Evolutionary conservation across 1,284 basidiomycete species (phyloP).

Genomic region (Anthracocystis panici-leucophaei): DNA sequence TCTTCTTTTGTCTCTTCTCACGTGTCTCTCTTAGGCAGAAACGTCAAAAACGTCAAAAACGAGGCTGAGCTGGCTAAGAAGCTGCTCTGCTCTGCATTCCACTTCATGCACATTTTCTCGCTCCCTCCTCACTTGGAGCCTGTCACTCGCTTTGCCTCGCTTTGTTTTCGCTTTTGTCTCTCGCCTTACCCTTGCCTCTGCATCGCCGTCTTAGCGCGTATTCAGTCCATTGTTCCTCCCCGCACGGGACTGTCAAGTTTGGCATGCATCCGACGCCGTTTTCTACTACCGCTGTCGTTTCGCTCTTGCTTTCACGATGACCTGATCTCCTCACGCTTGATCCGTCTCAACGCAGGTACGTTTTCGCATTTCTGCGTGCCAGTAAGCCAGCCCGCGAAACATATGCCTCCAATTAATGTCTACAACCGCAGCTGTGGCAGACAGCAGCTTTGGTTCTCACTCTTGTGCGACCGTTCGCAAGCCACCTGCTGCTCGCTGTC

Average conservation of each 20-base stretch:
- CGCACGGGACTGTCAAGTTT: conserved; percentile 8
- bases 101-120: not conserved
- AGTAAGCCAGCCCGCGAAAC: not conserved
- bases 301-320: not conserved
- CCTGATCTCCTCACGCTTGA: not conserved
- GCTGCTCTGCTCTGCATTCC: conserved; percentile 1
- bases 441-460: not conserved
- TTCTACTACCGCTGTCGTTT: not conserved
- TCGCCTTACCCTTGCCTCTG: not conserved
- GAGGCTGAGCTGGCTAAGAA: not conserved
- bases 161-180: not conserved
- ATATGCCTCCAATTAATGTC: not conserved
- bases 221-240: not conserved
- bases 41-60: conserved; percentile 7
- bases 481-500: not conserved
- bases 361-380: conserved; percentile 26
- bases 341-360: conserved; percentile 3
- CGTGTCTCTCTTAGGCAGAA: conserved; percentile 8
- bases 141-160: not conserved
- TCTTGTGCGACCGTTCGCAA: not conserved
- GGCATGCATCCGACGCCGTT: conserved; percentile 6
- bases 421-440: not conserved
- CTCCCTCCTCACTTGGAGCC: conserved; percentile 3
- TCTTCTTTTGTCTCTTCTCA: not conserved
- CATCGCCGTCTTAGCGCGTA: not conserved